Evolutionary conservation across 2,329 filamentous ascomycete species (phyloP).

Genomic region (Venturia asperata): DNA sequence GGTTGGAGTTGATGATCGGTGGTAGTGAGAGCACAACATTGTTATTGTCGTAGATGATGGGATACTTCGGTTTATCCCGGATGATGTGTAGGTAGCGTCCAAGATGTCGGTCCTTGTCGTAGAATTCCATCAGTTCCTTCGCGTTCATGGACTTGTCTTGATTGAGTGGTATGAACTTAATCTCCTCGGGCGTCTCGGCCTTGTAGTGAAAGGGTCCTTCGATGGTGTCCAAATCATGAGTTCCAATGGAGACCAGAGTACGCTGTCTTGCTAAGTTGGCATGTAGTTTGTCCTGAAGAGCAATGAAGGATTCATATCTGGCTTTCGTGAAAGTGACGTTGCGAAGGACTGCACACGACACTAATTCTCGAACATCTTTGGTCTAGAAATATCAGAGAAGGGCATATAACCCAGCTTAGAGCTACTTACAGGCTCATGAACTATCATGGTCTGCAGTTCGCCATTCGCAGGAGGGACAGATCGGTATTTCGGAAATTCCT

Average conservation of each 20-base stretch:
- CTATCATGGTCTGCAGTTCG: conserved; percentile 71
- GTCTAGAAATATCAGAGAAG: conserved; percentile 45
- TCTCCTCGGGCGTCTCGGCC: conserved; percentile 81
- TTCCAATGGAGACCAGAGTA: conserved; percentile 93
- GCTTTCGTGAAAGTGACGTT: conserved; percentile 87
- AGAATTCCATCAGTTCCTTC: conserved; percentile 86
- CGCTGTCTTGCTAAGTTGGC: conserved; percentile 89
- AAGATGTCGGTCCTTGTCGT: conserved; percentile 87
- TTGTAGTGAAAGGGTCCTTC: conserved; percentile 96
- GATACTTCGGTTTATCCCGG: conserved; percentile 63
- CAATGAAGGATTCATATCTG: conserved; percentile 94
- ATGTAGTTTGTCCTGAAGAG: conserved; percentile 95
- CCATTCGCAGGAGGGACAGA: conserved; percentile 65
- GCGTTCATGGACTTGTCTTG: conserved; percentile 83
- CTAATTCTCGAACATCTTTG: conserved; percentile 72
- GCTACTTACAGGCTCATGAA: conserved; percentile 54
- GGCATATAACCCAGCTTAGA: conserved; percentile 4
- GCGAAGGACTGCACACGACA: conserved; percentile 81
- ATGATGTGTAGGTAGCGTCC: conserved; percentile 91
- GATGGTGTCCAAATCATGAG: conserved; percentile 89
- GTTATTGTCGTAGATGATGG: conserved; percentile 87
- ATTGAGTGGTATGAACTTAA: conserved; percentile 85
- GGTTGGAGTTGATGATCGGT: conserved; percentile 95
- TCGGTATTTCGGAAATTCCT: conserved; percentile 69
- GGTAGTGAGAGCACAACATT: conserved; percentile 79